A percentile compares a stretch with the other conserved stretches of the same genome.
phyloP scores from a whole-genome alignment of 805 yeast genomes.

The Candida pini region DNA sequence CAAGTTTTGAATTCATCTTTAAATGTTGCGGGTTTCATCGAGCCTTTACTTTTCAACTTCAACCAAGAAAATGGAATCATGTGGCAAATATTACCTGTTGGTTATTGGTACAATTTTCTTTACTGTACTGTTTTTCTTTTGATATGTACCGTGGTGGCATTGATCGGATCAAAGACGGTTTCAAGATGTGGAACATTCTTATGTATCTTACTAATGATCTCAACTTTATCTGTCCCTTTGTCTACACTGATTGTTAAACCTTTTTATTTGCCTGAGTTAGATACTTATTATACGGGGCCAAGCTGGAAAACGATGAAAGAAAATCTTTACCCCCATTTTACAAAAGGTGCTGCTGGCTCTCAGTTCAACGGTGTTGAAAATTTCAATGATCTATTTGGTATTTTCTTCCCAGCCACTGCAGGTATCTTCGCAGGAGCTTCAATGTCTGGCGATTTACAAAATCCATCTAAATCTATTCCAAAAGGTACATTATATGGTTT shows the following conservation, averaged over 20 bases:
- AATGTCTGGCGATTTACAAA: slow-evolving; percentile 89
- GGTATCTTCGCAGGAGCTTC: slow-evolving; percentile 99
- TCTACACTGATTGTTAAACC: slow-evolving; percentile 66
- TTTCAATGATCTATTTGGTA: slow-evolving; percentile 83
- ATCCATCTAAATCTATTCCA: slow-evolving; percentile 88
- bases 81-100: slow-evolving; percentile 51
- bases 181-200: slow-evolving; percentile 76
- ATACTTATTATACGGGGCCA: slow-evolving; percentile 61
- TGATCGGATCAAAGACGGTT: slow-evolving; percentile 76
- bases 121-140: slow-evolving; percentile 71
- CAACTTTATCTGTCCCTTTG: slow-evolving; percentile 78
- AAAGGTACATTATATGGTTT: slow-evolving; percentile 89
- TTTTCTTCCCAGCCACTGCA: slow-evolving; percentile 96
- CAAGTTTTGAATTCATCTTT: slow-evolving; percentile 88
- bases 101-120: slow-evolving; percentile 58
- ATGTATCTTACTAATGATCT: slow-evolving; percentile 57
- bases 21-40: slow-evolving; percentile 93
- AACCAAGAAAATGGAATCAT: slow-evolving; percentile 57
- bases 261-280: slow-evolving; percentile 47
- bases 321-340: slow-evolving; percentile 75
- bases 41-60: slow-evolving; percentile 79
- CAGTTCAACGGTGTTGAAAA: slow-evolving; percentile 57
- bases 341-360: slow-evolving; percentile 91
- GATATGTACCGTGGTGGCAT: slow-evolving; percentile 66
- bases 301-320: slow-evolving; percentile 58